Percentiles rank a stretch among this genome's conserved stretches.
phyloP scores from a whole-genome alignment of 352 stramenopile genomes.

The Phytopythium chamaehyphon region DNA sequence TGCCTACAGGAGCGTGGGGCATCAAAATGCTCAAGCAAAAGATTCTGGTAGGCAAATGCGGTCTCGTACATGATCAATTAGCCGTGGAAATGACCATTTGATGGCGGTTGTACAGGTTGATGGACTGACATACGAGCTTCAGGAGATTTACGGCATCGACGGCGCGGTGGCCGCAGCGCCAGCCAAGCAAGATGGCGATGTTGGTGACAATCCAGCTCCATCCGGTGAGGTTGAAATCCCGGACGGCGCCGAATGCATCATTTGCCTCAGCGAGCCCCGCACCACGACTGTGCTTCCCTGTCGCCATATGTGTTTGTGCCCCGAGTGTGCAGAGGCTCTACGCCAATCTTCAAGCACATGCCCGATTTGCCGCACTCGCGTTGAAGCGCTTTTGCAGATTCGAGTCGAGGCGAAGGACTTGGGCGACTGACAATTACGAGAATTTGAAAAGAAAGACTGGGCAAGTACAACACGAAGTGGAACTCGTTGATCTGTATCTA shows the following conservation, averaged over 20 bases:
- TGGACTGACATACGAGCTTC: conserved; percentile 78
- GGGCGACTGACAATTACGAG: conserved; percentile 10
- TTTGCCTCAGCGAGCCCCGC: conserved; percentile 77
- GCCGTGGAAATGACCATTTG: background rate
- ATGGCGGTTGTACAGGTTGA: conserved; percentile 39
- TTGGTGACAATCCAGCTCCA: background rate
- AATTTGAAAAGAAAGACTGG: background rate
- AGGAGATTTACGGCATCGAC: conserved; percentile 88
- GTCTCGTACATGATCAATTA: background rate
- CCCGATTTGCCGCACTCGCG: conserved; percentile 72
- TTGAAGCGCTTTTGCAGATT: conserved; percentile 81
- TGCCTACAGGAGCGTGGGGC: conserved; percentile 33
- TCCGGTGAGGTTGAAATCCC: conserved; percentile 51
- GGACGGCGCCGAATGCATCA: conserved; percentile 85
- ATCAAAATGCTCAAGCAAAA: conserved; percentile 87
- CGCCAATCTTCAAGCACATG: conserved; percentile 71
- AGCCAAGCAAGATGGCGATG: conserved; percentile 20
- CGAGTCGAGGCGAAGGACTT: conserved; percentile 48
- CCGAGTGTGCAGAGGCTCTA: conserved; percentile 71
- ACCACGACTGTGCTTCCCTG: conserved; percentile 84
- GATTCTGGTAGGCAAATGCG: conserved; percentile 27
- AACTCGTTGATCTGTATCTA: background rate
- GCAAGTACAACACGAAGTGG: background rate
- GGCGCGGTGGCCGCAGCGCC: conserved; percentile 51
- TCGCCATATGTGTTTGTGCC: conserved; percentile 85